phyloP scores from a whole-genome alignment of 2,329 filamentous ascomycete genomes.

The Tolypocladium endophyticum region DNA sequence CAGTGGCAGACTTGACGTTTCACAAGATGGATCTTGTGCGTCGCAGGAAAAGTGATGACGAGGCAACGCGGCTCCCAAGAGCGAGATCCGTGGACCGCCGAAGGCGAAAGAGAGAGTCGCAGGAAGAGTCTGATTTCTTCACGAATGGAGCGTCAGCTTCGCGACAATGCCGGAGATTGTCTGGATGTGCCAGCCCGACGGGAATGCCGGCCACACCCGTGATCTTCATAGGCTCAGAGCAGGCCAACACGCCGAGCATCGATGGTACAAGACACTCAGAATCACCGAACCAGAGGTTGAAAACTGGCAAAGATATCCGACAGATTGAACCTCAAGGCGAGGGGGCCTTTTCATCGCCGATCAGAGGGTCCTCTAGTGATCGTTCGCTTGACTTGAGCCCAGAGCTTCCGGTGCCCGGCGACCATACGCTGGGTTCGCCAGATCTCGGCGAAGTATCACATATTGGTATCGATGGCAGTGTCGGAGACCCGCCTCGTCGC shows the following conservation, averaged over 20 bases:
- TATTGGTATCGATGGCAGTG: neutral
- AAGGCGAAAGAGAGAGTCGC: conserved; percentile 20
- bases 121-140: conserved; percentile 27
- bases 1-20: conserved; percentile 43
- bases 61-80: neutral
- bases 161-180: neutral
- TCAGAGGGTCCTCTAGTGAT: neutral
- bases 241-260: neutral
- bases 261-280: neutral
- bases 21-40: conserved; percentile 37
- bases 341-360: neutral
- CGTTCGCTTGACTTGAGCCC: neutral
- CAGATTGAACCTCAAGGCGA: neutral
- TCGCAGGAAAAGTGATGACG: neutral
- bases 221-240: neutral
- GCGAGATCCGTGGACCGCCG: conserved; percentile 11
- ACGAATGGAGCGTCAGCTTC: neutral
- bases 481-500: neutral
- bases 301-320: neutral
- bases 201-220: neutral
- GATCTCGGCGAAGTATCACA: no score
- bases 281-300: neutral
- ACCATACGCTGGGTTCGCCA: neutral
- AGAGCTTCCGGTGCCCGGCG: neutral
- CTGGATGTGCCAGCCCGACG: neutral